A percentile compares a stretch with the other conserved stretches of the same genome.
These are phyloP conservation scores for Rhizophora mangle DNA, from an alignment of 345 rosid species.

Conservation along the genomic window DNA sequence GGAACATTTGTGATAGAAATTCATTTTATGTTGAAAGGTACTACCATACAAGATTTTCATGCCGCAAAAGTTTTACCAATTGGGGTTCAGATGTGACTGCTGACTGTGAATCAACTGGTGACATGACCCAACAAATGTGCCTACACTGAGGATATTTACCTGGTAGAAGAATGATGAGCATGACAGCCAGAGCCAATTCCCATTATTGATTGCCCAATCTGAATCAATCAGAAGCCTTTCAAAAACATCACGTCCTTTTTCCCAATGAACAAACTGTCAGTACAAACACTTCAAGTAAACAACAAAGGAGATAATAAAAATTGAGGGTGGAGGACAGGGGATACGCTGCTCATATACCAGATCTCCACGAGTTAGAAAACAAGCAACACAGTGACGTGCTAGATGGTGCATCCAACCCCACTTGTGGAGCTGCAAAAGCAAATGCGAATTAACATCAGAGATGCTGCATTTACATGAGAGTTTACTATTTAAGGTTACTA, in stretches of 20 bases:
- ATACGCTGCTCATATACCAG: constrained; percentile 46
- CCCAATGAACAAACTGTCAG: constrained; percentile 92
- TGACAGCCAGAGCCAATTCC: constrained; percentile 94
- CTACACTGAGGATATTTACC: constrained; percentile 31
- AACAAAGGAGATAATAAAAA: constrained; percentile 10
- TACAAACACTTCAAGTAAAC: constrained; percentile 25
- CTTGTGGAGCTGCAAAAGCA: constrained; percentile 57
- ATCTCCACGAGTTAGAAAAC: constrained; percentile 95
- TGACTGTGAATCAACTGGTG: background rate
- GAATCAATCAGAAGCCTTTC: constrained; percentile 92
- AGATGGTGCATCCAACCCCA: constrained; percentile 99
- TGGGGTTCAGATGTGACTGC: background rate
- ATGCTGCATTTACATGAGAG: background rate
- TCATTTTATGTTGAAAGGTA: background rate
- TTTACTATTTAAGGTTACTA: background rate
- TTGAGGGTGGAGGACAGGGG: constrained; percentile 2
- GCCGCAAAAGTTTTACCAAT: too few relatives aligned
- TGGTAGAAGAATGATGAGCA: constrained; percentile 98
- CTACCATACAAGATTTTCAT: too few relatives aligned
- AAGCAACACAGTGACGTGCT: constrained; percentile 87
- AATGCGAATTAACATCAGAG: constrained; percentile 7
- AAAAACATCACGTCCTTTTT: constrained; percentile 91
- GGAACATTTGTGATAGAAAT: background rate
- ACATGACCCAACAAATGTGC: background rate
- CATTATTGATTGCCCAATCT: constrained; percentile 94